A percentile compares a stretch with the other conserved stretches of the same genome.
Conservation (phyloP, 148 eudicot genomes). For the Fagopyrum esculentum region DNA sequence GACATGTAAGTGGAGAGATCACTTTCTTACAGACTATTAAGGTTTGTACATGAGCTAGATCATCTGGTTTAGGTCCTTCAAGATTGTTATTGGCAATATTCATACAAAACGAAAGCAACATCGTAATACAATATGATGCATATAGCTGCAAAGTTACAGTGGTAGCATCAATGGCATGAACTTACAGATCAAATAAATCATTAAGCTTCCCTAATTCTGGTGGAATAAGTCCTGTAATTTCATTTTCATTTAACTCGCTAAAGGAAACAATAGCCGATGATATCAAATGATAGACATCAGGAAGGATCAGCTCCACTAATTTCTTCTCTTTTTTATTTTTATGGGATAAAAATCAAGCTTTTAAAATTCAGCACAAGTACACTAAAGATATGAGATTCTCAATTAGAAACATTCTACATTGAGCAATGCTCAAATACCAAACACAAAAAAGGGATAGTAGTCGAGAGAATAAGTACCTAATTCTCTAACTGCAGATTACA, state of each 20-base stretch:
- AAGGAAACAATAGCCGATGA: background rate
- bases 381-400: too few species aligned
- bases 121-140: background rate
- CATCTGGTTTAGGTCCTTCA: conserved; percentile 76
- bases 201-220: conserved; percentile 89
- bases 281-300: too few species aligned
- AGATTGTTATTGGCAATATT: conserved; percentile 86
- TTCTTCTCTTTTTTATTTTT: too few species aligned
- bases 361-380: too few species aligned
- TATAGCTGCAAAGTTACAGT: background rate
- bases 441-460: too few species aligned
- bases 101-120: conserved; percentile 25
- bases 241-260: conserved; percentile 90
- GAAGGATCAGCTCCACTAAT: too few species aligned
- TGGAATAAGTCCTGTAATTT: conserved; percentile 72
- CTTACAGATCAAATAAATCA: conserved; percentile 88
- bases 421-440: too few species aligned
- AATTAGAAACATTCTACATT: too few species aligned
- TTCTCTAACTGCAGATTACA: too few species aligned
- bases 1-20: background rate
- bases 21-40: conserved; percentile 81
- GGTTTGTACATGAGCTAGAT: conserved; percentile 86
- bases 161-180: conserved; percentile 2
- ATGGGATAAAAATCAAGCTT: too few species aligned
- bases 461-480: too few species aligned